These are phyloP conservation scores for Mycena indigotica DNA, from an alignment of 768 basidiomycete species.

Conservation along the genomic window DNA sequence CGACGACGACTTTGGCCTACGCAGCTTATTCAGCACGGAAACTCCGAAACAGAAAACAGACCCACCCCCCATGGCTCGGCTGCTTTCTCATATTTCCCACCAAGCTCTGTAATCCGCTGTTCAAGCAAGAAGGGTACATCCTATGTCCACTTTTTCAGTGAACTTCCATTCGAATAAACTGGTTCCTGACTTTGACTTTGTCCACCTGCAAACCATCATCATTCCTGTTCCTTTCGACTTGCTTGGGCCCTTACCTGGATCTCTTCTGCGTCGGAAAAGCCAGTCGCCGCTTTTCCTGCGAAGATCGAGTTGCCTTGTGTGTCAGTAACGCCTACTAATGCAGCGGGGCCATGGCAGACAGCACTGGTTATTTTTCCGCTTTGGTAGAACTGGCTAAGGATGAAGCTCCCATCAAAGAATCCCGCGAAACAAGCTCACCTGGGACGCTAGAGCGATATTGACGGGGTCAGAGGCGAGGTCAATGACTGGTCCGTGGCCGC, in stretches of 20 bases:
- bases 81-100: slow-evolving; percentile 67
- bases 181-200: slow-evolving; percentile 44
- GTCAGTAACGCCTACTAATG: slow-evolving; percentile 59
- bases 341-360: slow-evolving; percentile 84
- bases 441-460: slow-evolving; percentile 58
- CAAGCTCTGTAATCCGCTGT: slow-evolving; percentile 60
- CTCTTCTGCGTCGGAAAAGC: slow-evolving; percentile 77
- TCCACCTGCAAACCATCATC: slow-evolving; percentile 25
- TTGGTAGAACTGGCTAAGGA: slow-evolving; percentile 71
- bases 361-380: slow-evolving; percentile 66
- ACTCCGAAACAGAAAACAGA: slow-evolving; percentile 17
- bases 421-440: slow-evolving; percentile 39
- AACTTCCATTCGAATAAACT: neutral
- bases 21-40: slow-evolving; percentile 3
- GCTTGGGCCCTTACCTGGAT: slow-evolving; percentile 20
- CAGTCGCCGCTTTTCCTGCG: slow-evolving; percentile 57
- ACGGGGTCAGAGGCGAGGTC: slow-evolving; percentile 63
- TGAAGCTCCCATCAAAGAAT: neutral
- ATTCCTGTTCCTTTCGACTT: neutral
- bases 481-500: slow-evolving; percentile 77
- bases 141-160: slow-evolving; percentile 27
- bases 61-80: slow-evolving; percentile 57
- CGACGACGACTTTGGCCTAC: slow-evolving; percentile 55
- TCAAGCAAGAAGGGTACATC: slow-evolving; percentile 76
- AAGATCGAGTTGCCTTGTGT: slow-evolving; percentile 66